Evolutionary conservation across 306 rosid species (phyloP).

Genomic region (Hippophae rhamnoides): DNA sequence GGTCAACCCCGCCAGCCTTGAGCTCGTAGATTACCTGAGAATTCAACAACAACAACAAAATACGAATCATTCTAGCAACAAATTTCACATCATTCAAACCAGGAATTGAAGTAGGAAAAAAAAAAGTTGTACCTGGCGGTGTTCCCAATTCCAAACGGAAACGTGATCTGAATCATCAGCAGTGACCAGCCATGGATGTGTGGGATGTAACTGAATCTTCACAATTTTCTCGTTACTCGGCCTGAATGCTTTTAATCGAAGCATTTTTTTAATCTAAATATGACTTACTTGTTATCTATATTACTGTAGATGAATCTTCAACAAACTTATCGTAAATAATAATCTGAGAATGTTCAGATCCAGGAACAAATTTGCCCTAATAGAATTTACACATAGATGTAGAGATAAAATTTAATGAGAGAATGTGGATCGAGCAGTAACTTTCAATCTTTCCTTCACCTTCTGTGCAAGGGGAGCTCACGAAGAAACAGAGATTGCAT

Average conservation of each 20-base stretch:
- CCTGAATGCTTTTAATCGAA: conserved; percentile 78
- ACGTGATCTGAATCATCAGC: conserved; percentile 96
- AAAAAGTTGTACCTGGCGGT: conserved; percentile 58
- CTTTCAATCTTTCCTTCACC: too few relatives aligned
- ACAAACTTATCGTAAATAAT: neutral
- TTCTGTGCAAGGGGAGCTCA: too few relatives aligned
- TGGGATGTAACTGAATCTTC: conserved; percentile 93
- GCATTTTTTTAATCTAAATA: conserved; percentile 29
- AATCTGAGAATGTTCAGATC: conserved; percentile 12
- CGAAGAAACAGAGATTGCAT: too few relatives aligned
- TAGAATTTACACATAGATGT: neutral
- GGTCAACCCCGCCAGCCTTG: conserved; percentile 97
- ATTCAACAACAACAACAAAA: conserved; percentile 4
- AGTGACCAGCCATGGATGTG: conserved; percentile 98
- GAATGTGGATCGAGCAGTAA: neutral
- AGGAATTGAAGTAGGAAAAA: neutral
- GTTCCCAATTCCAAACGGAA: conserved; percentile 99
- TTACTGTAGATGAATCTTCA: neutral
- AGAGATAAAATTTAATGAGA: neutral
- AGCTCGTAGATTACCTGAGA: conserved; percentile 81
- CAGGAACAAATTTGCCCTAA: conserved; percentile 11
- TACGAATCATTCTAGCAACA: neutral
- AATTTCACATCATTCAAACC: neutral
- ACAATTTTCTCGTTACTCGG: conserved; percentile 83
- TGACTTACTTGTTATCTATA: conserved; percentile 1